Evolutionary conservation across 2,329 filamentous ascomycete genomes (phyloP).

Genomic region (Pezizomycotina sp.): DNA sequence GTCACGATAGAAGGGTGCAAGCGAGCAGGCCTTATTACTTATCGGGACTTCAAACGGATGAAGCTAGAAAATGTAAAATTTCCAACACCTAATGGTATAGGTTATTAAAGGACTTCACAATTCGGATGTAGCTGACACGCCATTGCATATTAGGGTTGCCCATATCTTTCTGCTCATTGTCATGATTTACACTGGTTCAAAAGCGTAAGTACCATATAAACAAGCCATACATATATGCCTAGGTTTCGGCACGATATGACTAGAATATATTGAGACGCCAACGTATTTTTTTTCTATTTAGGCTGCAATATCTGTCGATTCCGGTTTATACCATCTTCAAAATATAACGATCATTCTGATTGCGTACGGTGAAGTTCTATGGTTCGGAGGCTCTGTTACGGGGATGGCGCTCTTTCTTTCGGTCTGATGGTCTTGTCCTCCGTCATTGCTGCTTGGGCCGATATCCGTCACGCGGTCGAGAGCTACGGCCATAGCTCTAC

Average conservation of each 20-base stretch:
- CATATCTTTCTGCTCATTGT: slow-evolving; percentile 89
- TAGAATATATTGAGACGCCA: too few relatives aligned
- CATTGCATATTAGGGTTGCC: slow-evolving; percentile 58
- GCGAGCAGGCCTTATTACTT: slow-evolving; percentile 63
- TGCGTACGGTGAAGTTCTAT: slow-evolving; percentile 92
- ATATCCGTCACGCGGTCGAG: slow-evolving; percentile 71
- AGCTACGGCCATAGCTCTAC: slow-evolving; percentile 38
- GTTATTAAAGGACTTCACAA: neutral
- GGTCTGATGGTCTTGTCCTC: slow-evolving; percentile 93
- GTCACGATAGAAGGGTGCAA: slow-evolving; percentile 70
- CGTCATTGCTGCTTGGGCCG: slow-evolving; percentile 88
- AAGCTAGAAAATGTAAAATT: slow-evolving; percentile 78
- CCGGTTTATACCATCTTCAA: slow-evolving; percentile 99
- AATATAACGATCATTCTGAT: slow-evolving; percentile 98
- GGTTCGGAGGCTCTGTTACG: slow-evolving; percentile 89
- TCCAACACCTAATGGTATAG: neutral
- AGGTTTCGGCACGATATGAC: too few relatives aligned
- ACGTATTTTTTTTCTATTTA: too few relatives aligned
- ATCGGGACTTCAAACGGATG: slow-evolving; percentile 70
- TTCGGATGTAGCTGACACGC: neutral
- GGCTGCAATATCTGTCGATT: slow-evolving; percentile 82
- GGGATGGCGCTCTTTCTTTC: slow-evolving; percentile 78
- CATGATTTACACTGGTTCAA: slow-evolving; percentile 97
- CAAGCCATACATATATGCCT: too few relatives aligned
- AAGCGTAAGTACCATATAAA: slow-evolving; percentile 50